Percentiles rank a stretch among this genome's conserved stretches.
Conservation (phyloP, 2,329 filamentous ascomycete genomes). For the Monosporascus sp. region DNA sequence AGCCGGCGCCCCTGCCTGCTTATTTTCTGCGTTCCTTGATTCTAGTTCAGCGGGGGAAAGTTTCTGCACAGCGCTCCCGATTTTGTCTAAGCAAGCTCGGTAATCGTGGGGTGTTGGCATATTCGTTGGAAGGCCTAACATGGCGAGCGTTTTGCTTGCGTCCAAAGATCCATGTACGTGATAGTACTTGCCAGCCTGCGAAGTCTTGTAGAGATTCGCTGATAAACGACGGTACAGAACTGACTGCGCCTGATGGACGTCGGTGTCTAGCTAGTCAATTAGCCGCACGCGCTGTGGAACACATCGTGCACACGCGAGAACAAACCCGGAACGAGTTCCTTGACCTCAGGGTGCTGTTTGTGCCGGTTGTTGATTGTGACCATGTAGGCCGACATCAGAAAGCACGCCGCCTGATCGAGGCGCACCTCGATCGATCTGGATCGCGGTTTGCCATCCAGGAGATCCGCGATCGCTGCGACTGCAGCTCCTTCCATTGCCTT, state of each 20-base stretch:
- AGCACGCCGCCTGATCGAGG: slow-evolving; percentile 48
- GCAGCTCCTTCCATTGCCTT: slow-evolving; percentile 56
- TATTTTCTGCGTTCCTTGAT: slow-evolving; percentile 46
- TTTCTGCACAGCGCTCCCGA: slow-evolving; percentile 53
- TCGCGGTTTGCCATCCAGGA: slow-evolving; percentile 35
- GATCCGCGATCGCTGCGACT: slow-evolving; percentile 54
- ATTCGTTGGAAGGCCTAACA: slow-evolving; percentile 62
- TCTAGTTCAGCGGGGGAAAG: slow-evolving; percentile 54
- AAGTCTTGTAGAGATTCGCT: slow-evolving; percentile 66
- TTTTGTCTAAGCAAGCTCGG: slow-evolving; percentile 50
- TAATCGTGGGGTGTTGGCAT: slow-evolving; percentile 58
- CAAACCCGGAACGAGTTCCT: slow-evolving; percentile 32
- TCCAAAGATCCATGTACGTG: slow-evolving; percentile 73
- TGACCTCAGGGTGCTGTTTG: slow-evolving; percentile 42
- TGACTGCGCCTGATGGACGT: slow-evolving; percentile 65
- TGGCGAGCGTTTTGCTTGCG: slow-evolving; percentile 61
- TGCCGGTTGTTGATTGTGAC: slow-evolving; percentile 49
- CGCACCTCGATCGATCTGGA: slow-evolving; percentile 41
- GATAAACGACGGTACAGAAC: slow-evolving; percentile 67
- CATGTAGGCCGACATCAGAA: slow-evolving; percentile 54
- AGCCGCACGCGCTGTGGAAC: slow-evolving; percentile 2
- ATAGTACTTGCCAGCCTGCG: slow-evolving; percentile 61
- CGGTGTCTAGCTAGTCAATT: slow-evolving; percentile 52
- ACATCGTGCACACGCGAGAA: slow-evolving; percentile 29
- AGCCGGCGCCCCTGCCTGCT: slow-evolving; percentile 56